phyloP scores from a whole-genome alignment of 2,329 filamentous ascomycete species.

The Talaromyces funiculosus region DNA sequence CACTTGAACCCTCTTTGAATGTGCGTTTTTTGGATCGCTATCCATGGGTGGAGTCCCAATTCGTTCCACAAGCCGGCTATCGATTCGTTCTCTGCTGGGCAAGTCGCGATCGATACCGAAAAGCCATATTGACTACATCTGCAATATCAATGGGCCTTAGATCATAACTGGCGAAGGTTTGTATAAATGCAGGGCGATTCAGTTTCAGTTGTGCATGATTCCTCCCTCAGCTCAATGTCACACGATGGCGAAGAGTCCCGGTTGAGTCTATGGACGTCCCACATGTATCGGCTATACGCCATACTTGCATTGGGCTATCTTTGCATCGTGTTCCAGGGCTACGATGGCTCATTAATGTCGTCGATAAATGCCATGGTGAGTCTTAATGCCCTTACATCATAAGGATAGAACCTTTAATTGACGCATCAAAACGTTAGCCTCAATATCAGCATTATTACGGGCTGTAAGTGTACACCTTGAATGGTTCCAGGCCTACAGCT shows the following conservation, averaged over 20 bases:
- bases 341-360: slow-evolving; percentile 13
- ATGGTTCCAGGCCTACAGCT: too few species aligned
- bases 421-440: not conserved
- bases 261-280: slow-evolving; percentile 7
- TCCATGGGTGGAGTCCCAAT: not conserved
- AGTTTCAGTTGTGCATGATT: not conserved
- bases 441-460: slow-evolving; percentile 12
- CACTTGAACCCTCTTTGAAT: not conserved
- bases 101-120: not conserved
- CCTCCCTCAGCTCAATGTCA: not conserved
- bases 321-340: slow-evolving; percentile 11
- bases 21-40: not conserved
- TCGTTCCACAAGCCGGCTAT: not conserved
- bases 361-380: slow-evolving; percentile 13
- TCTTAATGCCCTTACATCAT: not conserved
- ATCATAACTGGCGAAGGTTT: not conserved
- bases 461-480: slow-evolving; percentile 1
- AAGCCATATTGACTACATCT: not conserved
- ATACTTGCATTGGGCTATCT: slow-evolving; percentile 11
- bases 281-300: slow-evolving; percentile 10
- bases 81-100: not conserved
- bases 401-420: not conserved
- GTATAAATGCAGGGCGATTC: not conserved
- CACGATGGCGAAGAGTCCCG: slow-evolving; percentile 1
- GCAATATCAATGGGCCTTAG: not conserved